Base-by-base conservation (phyloP, 2,329 filamentous ascomycete species). In the Juglanconis sp. region DNA sequence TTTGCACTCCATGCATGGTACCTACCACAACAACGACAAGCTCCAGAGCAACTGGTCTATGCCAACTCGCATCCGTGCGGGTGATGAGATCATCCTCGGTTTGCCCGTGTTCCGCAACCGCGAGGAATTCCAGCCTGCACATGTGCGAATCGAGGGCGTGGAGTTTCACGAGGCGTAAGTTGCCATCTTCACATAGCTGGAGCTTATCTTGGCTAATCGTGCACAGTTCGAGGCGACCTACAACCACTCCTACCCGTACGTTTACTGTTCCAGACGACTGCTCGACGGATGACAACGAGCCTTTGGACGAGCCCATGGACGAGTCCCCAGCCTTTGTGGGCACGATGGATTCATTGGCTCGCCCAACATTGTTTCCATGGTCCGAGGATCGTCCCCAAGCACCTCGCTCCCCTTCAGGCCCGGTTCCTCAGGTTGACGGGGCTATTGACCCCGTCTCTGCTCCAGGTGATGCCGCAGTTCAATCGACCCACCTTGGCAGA, bases 1-100 rank as follows among this genome's bases (percentile, higher is more conserved):
- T 57, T 67, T 71, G 1, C 72, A 73, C 2, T 85, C 82, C 0
- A 76, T 84, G 2, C 83, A 86, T 60, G 83, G 83, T 1, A 84
- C 82, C 0, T 82, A 72, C 44, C 64, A 78, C 47, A 82, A 80
- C 57, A 65, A 71, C 2, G 59, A 62, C 1, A 64, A 62, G 15
- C 44, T 79, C 3, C 15, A 53, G 0, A 56, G 59, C 1, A 54
- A 68, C 6, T 46, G 63, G 0, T 61, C 67, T 36, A 53, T 31
- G 24, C 15, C 46, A 48, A 31, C 4, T 9, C 8, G 9, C 24
- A 31, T 80, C 1, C 62, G 63, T 4, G 64, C 69, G n/a, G 75
- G 76, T 4, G 77, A 78, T 61, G 55, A 53, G 1, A 40, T 79
- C 50, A 68, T 68, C 8, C 78, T 80, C 40, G 77, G 77, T 2